phyloP scores from a whole-genome alignment of 1,284 basidiomycete genomes.

The Moesziomyces globuligerus region DNA sequence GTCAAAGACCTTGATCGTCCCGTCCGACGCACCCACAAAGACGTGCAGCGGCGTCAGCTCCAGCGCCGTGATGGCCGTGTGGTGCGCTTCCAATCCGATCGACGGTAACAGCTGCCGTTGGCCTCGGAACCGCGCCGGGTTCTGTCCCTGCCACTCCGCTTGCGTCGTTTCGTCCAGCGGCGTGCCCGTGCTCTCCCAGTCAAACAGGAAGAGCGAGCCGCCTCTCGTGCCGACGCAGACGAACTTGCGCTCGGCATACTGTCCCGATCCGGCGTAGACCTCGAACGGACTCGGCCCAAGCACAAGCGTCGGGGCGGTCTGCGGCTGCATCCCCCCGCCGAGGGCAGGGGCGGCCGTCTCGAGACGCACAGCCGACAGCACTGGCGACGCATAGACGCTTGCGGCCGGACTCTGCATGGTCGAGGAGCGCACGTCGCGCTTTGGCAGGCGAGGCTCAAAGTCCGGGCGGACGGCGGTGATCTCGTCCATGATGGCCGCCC shows the following conservation, averaged over 20 bases:
- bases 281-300: slow-evolving; percentile 37
- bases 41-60: slow-evolving; percentile 51
- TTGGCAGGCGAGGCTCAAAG: slow-evolving; percentile 53
- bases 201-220: slow-evolving; percentile 58
- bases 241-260: slow-evolving; percentile 58
- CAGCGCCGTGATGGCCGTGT: slow-evolving; percentile 55
- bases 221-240: slow-evolving; percentile 59
- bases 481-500: slow-evolving; percentile 46
- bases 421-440: slow-evolving; percentile 30
- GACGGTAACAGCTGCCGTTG: slow-evolving; percentile 74
- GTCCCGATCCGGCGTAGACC: slow-evolving; percentile 19
- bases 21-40: slow-evolving; percentile 69
- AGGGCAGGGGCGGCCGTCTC: neutral
- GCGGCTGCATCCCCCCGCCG: neutral
- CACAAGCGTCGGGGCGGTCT: slow-evolving; percentile 24
- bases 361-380: slow-evolving; percentile 20
- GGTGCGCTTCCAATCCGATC: slow-evolving; percentile 51
- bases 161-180: slow-evolving; percentile 33
- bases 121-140: slow-evolving; percentile 74
- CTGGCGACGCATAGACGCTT: slow-evolving; percentile 33
- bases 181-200: slow-evolving; percentile 52
- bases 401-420: slow-evolving; percentile 24
- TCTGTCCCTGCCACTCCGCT: slow-evolving; percentile 46
- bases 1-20: slow-evolving; percentile 76
- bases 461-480: slow-evolving; percentile 56